Evolutionary conservation across 192 early-diverging fungal genomes (phyloP).

Genomic region (Linnemannia zychae): DNA sequence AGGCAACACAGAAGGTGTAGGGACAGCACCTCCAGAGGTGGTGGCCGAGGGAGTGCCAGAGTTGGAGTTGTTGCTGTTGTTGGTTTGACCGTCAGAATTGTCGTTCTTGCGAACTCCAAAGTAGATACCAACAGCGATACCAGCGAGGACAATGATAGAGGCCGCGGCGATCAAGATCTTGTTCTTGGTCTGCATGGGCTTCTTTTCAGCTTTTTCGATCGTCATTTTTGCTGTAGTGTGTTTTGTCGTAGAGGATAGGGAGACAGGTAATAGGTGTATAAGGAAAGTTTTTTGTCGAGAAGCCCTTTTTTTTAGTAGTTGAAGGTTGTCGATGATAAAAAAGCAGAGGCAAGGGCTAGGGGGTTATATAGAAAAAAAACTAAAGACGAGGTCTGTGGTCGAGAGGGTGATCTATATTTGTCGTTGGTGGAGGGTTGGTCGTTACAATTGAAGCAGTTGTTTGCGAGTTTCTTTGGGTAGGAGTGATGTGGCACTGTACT

Average conservation of each 20-base stretch:
- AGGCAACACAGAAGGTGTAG: constrained; percentile 5
- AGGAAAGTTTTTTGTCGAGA: neutral
- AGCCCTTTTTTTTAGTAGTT: neutral
- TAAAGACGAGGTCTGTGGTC: neutral
- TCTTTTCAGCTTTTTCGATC: constrained; percentile 31
- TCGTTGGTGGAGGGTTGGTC: neutral
- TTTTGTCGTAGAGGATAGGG: neutral
- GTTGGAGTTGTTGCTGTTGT: neutral
- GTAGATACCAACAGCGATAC: constrained; percentile 45
- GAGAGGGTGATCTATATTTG: neutral
- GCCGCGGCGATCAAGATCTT: constrained; percentile 52
- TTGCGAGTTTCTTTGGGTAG: neutral
- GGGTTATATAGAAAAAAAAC: neutral
- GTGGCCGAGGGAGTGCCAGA: neutral
- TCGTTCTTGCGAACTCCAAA: constrained; percentile 49
- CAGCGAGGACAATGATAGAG: constrained; percentile 30
- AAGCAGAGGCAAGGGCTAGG: neutral
- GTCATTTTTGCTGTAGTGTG: constrained; percentile 17
- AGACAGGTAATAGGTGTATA: neutral
- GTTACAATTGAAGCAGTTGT: neutral
- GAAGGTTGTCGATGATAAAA: neutral
- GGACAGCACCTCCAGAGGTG: neutral
- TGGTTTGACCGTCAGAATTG: constrained; percentile 4
- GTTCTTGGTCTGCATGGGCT: constrained; percentile 58
- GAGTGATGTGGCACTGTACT: constrained; percentile 1